Conservation (phyloP, 257 asterid genomes). For the Nicotiana noctiflora region DNA sequence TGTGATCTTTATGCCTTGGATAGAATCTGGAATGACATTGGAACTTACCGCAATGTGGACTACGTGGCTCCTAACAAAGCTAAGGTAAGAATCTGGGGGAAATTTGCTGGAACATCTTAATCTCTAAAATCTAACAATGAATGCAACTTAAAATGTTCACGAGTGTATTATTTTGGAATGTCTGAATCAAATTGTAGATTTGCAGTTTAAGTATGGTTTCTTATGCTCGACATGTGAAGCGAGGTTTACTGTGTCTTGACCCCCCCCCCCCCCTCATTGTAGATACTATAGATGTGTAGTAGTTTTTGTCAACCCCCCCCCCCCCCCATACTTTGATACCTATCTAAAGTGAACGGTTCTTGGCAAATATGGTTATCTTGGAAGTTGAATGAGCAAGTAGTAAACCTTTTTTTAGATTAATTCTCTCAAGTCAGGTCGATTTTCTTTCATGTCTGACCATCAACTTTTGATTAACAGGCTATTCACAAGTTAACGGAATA, state of each 20-base stretch:
- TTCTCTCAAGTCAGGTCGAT: not conserved
- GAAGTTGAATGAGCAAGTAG: not conserved
- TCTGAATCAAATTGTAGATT: not conserved
- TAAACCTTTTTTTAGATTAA: no score
- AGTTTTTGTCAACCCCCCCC: not conserved
- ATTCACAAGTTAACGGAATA: conserved; percentile 87
- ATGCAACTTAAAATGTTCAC: not conserved
- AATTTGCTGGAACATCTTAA: not conserved
- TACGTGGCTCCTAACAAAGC: conserved; percentile 98
- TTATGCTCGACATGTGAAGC: no score
- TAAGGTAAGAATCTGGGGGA: conserved; percentile 41
- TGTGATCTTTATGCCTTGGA: conserved; percentile 93
- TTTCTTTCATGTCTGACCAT: not conserved
- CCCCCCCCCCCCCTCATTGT: not conserved
- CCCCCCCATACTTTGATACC: not conserved
- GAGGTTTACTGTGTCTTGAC: not conserved
- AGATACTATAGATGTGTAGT: not conserved
- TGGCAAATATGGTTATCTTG: not conserved
- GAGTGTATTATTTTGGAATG: not conserved
- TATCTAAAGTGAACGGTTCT: no score
- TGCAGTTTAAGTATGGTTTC: not conserved
- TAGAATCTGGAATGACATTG: conserved; percentile 94
- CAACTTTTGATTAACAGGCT: conserved; percentile 46
- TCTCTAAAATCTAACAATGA: not conserved
- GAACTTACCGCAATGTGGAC: conserved; percentile 94